Percentiles rank a stretch among this genome's conserved stretches.
These are phyloP conservation scores for Flaveria trinervia DNA, from an alignment of 129 eudicot genomes.

Conservation along the genomic window DNA sequence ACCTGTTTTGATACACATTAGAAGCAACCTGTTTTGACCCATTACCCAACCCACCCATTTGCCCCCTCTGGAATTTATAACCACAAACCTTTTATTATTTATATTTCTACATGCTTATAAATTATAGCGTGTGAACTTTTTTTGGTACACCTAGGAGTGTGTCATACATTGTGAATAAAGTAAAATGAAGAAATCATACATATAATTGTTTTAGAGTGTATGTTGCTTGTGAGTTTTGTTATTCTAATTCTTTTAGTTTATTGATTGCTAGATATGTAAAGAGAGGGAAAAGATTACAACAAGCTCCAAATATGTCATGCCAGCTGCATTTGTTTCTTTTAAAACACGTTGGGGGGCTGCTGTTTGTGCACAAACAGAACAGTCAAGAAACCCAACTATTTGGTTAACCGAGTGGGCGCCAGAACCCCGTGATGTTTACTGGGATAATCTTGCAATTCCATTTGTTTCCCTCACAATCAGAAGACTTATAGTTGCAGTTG, in stretches of 20 bases:
- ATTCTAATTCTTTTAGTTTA: constrained; percentile 1
- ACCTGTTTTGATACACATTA: background rate
- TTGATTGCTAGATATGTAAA: constrained; percentile 50
- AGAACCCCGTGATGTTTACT: constrained; percentile 93
- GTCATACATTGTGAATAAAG: background rate
- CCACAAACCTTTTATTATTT: background rate
- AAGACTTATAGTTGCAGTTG: constrained; percentile 60
- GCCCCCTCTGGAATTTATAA: background rate
- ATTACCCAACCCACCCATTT: background rate
- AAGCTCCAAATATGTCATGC: constrained; percentile 60
- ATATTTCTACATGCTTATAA: background rate
- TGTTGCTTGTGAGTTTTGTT: background rate
- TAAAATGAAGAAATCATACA: background rate
- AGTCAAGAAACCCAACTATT: constrained; percentile 73
- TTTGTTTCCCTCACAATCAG: constrained; percentile 72
- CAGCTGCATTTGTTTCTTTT: constrained; percentile 87
- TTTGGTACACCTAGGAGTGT: background rate
- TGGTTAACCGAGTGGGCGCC: constrained; percentile 96
- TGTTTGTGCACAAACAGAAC: constrained; percentile 89
- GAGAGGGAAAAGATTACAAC: constrained; percentile 54
- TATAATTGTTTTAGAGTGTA: constrained; percentile 5
- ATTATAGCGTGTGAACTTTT: background rate
- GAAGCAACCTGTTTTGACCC: background rate
- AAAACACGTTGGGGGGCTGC: constrained; percentile 94
- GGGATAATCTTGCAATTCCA: constrained; percentile 85